Base-by-base conservation (phyloP, 2,329 filamentous ascomycete genomes). In the Ilyonectria destructans region DNA sequence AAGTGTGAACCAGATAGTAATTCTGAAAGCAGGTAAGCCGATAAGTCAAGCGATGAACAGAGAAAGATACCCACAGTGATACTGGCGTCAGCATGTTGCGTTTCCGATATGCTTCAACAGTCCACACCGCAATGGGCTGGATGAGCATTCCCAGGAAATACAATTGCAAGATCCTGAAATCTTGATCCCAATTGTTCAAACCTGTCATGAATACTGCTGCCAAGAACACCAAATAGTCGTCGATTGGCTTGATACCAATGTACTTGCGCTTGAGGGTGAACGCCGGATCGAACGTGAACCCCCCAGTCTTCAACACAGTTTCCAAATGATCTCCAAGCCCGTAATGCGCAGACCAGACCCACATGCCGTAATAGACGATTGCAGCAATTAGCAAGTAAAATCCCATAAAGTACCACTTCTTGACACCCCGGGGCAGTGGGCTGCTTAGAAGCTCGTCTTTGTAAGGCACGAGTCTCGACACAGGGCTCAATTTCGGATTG, bases 111-210 rank as follows among this genome's bases (percentile, higher is more conserved):
- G 64, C 58, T 19, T 67, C 64, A 21, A 67, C 37, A 12, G 58
- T 48, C 64, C 64, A 67, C 3, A 69, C 35, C 0, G 56, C 19
- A 26, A 69, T 63, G 13, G 62, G 59, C n/a, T 69, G 68, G 4
- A 65, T 9, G 1, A 62, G 45, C 64, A 67, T 67, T 7, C 64
- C 64, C 12, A 67, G 64, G 13, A 67, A 62, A 13, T 67, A 67
- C 37, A 58, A n/a, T 21, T 67, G 64, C n/a, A 67, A 2, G 33
- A 58, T 59, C 19, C 64, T 33, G 19, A 67, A 67, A 10, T 48
- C 40, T 2, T n/a, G 26, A 26, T 43, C 54, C 64, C 64, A 67
- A 17, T 62, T 67, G 1, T 55, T 58, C 13, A 62, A 6, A 9
- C 64, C 64, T 12, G 64, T n/a, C 54, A 67, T 67, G 9, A 43